phyloP scores from a whole-genome alignment of 164 flowering plant genomes.

The Stephania yunnanensis region DNA sequence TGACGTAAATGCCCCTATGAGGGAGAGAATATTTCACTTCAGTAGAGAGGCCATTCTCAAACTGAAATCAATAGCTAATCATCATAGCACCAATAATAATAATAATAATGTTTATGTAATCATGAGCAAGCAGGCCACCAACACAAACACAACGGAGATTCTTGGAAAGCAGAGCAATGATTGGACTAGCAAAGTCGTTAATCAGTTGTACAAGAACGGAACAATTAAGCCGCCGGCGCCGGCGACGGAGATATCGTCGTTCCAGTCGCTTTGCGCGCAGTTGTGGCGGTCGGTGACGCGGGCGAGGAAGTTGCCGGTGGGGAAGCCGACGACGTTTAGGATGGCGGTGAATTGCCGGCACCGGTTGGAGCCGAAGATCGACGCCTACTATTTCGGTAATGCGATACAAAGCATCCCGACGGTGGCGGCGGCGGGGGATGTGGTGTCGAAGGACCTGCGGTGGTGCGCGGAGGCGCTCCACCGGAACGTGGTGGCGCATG shows the following conservation, averaged over 20 bases:
- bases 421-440: constrained; percentile 47
- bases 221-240: neutral
- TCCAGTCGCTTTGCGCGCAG: constrained; percentile 73
- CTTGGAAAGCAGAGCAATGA: constrained; percentile 26
- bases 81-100: constrained; percentile 13
- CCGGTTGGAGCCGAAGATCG: constrained; percentile 57
- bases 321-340: constrained; percentile 59
- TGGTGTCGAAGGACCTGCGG: constrained; percentile 35
- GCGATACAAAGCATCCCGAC: constrained; percentile 80
- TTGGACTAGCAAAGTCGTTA: constrained; percentile 21
- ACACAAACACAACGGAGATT: no score
- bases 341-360: constrained; percentile 94
- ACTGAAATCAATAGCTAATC: constrained; percentile 55
- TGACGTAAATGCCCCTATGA: constrained; percentile 45
- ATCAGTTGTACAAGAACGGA: neutral
- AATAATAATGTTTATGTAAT: constrained; percentile 22
- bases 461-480: constrained; percentile 68
- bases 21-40: constrained; percentile 75
- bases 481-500: constrained; percentile 46
- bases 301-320: constrained; percentile 39
- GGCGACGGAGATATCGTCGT: constrained; percentile 66
- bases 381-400: constrained; percentile 77
- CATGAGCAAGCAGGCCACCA: constrained; percentile 26
- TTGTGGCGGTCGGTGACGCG: constrained; percentile 84
- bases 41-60: constrained; percentile 45